Base-by-base conservation (phyloP, 148 eudicot genomes). In the Fagopyrum esculentum region DNA sequence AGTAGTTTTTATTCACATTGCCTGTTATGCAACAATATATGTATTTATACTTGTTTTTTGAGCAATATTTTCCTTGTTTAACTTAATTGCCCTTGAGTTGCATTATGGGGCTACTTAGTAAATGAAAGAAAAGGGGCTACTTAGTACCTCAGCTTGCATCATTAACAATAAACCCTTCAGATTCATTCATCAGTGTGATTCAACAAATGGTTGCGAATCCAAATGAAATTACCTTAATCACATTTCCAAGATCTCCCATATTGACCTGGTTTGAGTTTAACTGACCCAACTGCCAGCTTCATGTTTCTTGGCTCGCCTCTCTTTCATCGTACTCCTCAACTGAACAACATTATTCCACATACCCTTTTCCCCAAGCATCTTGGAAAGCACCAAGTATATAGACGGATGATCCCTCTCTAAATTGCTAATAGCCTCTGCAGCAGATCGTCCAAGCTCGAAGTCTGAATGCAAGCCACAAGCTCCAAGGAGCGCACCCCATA, bases 401-500 rank as follows among this genome's bases (percentile, higher is more conserved):
- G 87, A 85, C 4, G 93, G 92, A 80, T 89, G 90, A 75, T 87
- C 86, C 50, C 80, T 78, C 70, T 84, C 83, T 84, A 91, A 60
- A 61, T 61, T 77, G 44, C 64, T 30, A 45, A 91, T 56, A 48
- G 88, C 89, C 3, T 78, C 80, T 59, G 86, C 89, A 8, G 91
- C 89, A 68, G 72, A 44, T 73, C 80, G 84, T 12, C 88, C 84
- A 16, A 89, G 66, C 61, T 78, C 85, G 22, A 82, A 73, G 77
- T 85, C 69, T 15, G 90, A 89, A 82, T 92, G 86, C 79, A 89
- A 73, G 29, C 88, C 87, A 78, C 94, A 88, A 1, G 91, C 91
- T 16, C 85, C 86, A 30, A 92, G 87, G 79, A 92, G 80, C 40
- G 97, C 97, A 49, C 97, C 87, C 94, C 93, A 92, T 16, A 92